Evolutionary conservation across 129 eudicot species (phyloP).

Genomic region (Pittosporum tobira): DNA sequence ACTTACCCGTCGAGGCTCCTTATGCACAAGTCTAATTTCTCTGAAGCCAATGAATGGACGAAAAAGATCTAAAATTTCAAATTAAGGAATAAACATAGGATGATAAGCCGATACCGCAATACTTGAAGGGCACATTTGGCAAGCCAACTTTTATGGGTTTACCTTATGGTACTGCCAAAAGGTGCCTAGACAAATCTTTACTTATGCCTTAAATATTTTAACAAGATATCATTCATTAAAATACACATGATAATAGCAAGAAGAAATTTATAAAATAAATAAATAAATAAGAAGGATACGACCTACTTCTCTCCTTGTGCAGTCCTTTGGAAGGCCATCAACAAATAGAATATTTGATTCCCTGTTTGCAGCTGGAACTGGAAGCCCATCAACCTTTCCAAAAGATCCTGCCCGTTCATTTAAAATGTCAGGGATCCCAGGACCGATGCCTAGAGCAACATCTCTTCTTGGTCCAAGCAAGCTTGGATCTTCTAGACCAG

Average conservation of each 20-base stretch:
- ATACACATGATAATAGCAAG: neutral
- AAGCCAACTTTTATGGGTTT: neutral
- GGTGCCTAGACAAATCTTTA: neutral
- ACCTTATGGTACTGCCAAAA: neutral
- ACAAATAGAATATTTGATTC: slow-evolving; percentile 73
- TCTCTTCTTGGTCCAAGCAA: slow-evolving; percentile 33
- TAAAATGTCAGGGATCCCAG: slow-evolving; percentile 31
- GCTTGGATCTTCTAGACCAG: slow-evolving; percentile 36
- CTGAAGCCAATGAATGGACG: slow-evolving; percentile 81
- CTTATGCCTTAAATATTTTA: neutral
- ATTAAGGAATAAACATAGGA: slow-evolving; percentile 40
- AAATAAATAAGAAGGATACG: slow-evolving; percentile 60
- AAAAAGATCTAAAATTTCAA: slow-evolving; percentile 50
- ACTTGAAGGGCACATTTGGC: neutral
- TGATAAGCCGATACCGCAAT: slow-evolving; percentile 3
- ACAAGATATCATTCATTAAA: slow-evolving; percentile 1
- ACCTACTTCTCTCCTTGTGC: slow-evolving; percentile 81
- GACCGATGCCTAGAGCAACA: slow-evolving; percentile 23
- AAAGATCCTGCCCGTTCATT: slow-evolving; percentile 42
- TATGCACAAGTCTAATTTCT: slow-evolving; percentile 81
- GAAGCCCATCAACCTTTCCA: slow-evolving; percentile 34
- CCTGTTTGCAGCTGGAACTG: slow-evolving; percentile 29
- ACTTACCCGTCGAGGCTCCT: slow-evolving; percentile 91
- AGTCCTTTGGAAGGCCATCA: slow-evolving; percentile 80
- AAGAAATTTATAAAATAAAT: neutral